Conservation (phyloP, 2,329 filamentous ascomycete genomes). For the Lasiodiplodia gonubiensis region DNA sequence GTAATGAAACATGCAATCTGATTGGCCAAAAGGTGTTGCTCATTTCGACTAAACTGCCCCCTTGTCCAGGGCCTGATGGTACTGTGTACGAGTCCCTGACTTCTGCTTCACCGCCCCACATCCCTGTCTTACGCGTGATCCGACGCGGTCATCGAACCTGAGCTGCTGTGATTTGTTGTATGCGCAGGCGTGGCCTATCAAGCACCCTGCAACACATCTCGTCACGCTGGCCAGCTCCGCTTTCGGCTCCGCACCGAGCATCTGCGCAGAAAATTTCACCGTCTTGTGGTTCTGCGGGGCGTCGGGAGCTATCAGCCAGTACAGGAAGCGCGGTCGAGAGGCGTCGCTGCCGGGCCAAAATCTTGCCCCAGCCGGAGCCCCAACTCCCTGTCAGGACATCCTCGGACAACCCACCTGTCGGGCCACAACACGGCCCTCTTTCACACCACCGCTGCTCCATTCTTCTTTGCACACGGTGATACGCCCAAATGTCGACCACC, state of each 20-base stretch:
- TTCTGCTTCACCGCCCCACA: background rate
- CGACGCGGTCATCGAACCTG: conserved; percentile 17
- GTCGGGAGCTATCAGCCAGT: conserved; percentile 11
- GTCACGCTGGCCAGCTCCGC: conserved; percentile 21
- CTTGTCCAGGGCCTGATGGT: background rate
- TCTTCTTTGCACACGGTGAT: conserved; percentile 1
- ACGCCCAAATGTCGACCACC: conserved; percentile 60
- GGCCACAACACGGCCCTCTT: conserved; percentile 23
- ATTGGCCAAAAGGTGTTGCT: too few species aligned
- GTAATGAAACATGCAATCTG: too few species aligned
- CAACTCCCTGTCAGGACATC: conserved; percentile 11
- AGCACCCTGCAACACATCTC: conserved; percentile 21
- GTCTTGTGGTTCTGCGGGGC: conserved; percentile 2
- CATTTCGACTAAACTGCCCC: background rate
- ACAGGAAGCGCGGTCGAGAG: conserved; percentile 19
- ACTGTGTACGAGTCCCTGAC: background rate
- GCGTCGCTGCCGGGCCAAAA: conserved; percentile 16
- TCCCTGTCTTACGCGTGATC: conserved; percentile 10
- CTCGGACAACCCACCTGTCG: conserved; percentile 17
- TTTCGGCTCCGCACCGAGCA: conserved; percentile 17
- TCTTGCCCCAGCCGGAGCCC: conserved; percentile 19
- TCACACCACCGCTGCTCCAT: conserved; percentile 24
- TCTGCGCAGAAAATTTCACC: conserved; percentile 10
- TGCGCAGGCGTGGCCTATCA: conserved; percentile 10
- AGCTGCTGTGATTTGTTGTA: conserved; percentile 16